Evolutionary conservation across 495 filamentous ascomycete genomes (phyloP).

Genomic region (Copromyces sp.): DNA sequence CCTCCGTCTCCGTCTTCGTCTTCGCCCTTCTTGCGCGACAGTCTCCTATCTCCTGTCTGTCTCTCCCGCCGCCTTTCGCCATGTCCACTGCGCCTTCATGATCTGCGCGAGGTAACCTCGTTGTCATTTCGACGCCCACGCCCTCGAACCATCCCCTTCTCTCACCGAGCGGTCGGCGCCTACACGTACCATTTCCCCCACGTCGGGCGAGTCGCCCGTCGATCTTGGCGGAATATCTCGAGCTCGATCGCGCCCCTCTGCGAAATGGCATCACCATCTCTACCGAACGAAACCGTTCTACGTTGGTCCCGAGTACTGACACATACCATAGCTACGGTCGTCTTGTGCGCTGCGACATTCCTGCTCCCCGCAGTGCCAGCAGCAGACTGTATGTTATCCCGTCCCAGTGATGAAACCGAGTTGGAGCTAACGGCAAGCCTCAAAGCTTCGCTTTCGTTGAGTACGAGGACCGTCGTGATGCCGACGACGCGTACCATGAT

Average conservation of each 20-base stretch:
- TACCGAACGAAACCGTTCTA: conserved; percentile 11
- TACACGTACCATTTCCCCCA: conserved; percentile 19
- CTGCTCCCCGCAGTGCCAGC: conserved; percentile 82
- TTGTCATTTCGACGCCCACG: conserved; percentile 22
- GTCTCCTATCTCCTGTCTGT: conserved; percentile 26
- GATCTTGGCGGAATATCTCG: conserved; percentile 20
- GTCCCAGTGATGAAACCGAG: not conserved
- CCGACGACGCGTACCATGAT: conserved; percentile 98
- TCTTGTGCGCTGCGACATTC: conserved; percentile 97
- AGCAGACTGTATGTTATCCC: conserved; percentile 76
- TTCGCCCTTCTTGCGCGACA: conserved; percentile 15
- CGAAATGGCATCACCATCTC: conserved; percentile 9
- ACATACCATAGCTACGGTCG: conserved; percentile 72
- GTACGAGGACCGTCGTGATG: conserved; percentile 97
- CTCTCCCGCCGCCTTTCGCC: conserved; percentile 27
- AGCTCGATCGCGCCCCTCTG: conserved; percentile 19
- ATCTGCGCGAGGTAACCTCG: conserved; percentile 16
- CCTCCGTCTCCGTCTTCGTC: conserved; percentile 13
- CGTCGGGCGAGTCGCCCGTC: conserved; percentile 28
- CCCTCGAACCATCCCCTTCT: conserved; percentile 26
- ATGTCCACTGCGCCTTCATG: conserved; percentile 9
- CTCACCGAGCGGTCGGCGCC: conserved; percentile 51
- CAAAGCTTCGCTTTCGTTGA: conserved; percentile 95
- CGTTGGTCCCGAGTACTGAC: conserved; percentile 14
- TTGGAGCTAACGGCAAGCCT: conserved; percentile 2